Conservation (phyloP, 352 stramenopile species). For the Pythium insidiosum region DNA sequence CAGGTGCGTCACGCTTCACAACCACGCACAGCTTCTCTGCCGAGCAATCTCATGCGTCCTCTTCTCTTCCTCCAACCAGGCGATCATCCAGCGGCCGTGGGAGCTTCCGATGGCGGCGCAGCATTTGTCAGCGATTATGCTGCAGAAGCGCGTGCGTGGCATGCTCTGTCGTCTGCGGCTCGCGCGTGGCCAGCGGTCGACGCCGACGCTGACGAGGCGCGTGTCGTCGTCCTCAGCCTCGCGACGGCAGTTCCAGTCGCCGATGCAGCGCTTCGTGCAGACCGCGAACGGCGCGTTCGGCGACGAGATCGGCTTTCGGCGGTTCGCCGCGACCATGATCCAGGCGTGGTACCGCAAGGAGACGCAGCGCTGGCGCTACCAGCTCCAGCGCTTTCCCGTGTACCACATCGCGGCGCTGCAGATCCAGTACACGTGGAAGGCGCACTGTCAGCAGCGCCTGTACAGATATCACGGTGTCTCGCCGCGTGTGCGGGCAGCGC, state of each 20-base stretch:
- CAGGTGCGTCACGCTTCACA: slow-evolving; percentile 29
- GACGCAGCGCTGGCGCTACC: slow-evolving; percentile 29
- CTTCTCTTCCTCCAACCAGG: slow-evolving; percentile 15
- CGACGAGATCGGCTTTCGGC: slow-evolving; percentile 45
- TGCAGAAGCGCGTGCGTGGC: slow-evolving; percentile 62
- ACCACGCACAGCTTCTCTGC: too few relatives aligned
- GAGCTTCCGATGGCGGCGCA: slow-evolving; percentile 78
- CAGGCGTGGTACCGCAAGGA: slow-evolving; percentile 73
- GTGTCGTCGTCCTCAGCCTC: neutral
- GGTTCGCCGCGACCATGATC: slow-evolving; percentile 48
- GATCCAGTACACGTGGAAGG: slow-evolving; percentile 69
- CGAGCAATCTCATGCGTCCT: too few relatives aligned
- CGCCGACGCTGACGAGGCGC: too few relatives aligned
- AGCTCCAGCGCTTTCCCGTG: slow-evolving; percentile 44
- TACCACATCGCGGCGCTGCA: slow-evolving; percentile 86
- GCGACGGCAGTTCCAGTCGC: slow-evolving; percentile 19
- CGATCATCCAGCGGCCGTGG: slow-evolving; percentile 62
- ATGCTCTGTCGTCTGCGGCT: slow-evolving; percentile 40
- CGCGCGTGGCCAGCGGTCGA: neutral
- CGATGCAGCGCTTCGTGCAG: slow-evolving; percentile 72
- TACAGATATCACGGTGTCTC: slow-evolving; percentile 19
- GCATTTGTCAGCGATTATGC: slow-evolving; percentile 67
- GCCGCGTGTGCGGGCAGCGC: slow-evolving; percentile 28
- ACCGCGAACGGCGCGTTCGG: slow-evolving; percentile 32
- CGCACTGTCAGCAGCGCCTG: slow-evolving; percentile 33